A percentile compares a stretch with the other conserved stretches of the same genome.
phyloP scores from a whole-genome alignment of 2,329 filamentous ascomycete species.

The Botrytis sinoallii region DNA sequence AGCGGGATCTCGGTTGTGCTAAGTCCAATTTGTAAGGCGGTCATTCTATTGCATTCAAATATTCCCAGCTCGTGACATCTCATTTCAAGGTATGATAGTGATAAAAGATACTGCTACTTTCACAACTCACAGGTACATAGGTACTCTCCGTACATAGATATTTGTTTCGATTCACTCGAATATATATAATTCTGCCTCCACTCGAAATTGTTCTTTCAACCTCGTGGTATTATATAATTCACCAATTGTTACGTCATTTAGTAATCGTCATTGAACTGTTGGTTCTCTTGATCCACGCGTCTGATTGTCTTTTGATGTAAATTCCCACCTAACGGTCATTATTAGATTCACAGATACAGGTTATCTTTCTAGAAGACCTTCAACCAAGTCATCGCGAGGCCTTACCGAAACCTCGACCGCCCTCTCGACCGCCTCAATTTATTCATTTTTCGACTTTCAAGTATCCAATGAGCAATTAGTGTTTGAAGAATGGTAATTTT shows the following conservation, averaged over 20 bases:
- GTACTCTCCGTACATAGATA: background rate
- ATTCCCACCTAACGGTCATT: conserved; percentile 12
- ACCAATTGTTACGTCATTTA: conserved; percentile 5
- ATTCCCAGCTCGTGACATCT: conserved; percentile 1
- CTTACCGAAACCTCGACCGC: conserved; percentile 16
- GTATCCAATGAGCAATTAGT: conserved; percentile 26
- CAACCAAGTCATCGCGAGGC: background rate
- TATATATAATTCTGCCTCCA: background rate
- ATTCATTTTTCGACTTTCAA: background rate
- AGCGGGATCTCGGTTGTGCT: background rate
- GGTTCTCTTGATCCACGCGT: background rate
- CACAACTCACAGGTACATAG: background rate
- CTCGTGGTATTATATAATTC: background rate
- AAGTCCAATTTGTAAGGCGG: background rate
- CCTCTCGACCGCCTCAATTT: conserved; percentile 9
- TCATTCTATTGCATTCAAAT: background rate
- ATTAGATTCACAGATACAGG: background rate
- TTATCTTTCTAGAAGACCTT: background rate
- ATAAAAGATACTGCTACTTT: background rate
- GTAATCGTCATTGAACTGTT: background rate
- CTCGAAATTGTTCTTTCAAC: background rate
- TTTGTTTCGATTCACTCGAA: background rate
- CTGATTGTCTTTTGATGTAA: background rate
- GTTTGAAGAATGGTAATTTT: conserved; percentile 29
- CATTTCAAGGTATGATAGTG: background rate